Conservation (phyloP, 1,284 basidiomycete genomes). For the Pseudozyma hubeiensis region DNA sequence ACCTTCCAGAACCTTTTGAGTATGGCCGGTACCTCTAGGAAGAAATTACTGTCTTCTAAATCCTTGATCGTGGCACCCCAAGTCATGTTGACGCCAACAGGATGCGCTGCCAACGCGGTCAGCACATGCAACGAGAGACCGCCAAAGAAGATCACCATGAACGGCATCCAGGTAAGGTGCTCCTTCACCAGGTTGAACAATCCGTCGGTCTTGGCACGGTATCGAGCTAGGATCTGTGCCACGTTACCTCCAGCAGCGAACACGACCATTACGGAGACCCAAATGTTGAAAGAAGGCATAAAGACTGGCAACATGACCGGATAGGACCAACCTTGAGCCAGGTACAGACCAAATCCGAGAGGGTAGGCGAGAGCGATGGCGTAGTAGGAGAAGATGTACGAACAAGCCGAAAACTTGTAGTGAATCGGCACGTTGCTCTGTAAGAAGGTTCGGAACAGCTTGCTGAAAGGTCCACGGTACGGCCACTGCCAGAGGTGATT, state of each 20-base stretch:
- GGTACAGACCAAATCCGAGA: conserved; percentile 78
- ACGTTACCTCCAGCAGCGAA: conserved; percentile 81
- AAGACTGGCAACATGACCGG: conserved; percentile 77
- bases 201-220: conserved; percentile 77
- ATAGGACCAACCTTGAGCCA: conserved; percentile 77
- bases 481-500: conserved; percentile 76
- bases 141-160: conserved; percentile 67
- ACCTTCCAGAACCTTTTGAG: conserved; percentile 68
- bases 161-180: conserved; percentile 81
- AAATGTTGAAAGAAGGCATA: conserved; percentile 75
- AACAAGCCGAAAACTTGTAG: conserved; percentile 78
- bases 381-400: conserved; percentile 83
- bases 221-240: conserved; percentile 78
- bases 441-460: conserved; percentile 79
- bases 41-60: conserved; percentile 75
- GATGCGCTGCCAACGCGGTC: conserved; percentile 79
- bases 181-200: conserved; percentile 74
- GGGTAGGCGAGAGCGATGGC: conserved; percentile 79
- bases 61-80: conserved; percentile 72
- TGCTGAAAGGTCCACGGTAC: conserved; percentile 79
- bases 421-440: conserved; percentile 73
- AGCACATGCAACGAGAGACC: conserved; percentile 71
- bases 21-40: conserved; percentile 85
- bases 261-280: conserved; percentile 80
- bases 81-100: conserved; percentile 84